Evolutionary conservation across 495 filamentous ascomycete species (phyloP), one percentile per base, ranked within the genome.

Genomic region (Podospora comata): DNA sequence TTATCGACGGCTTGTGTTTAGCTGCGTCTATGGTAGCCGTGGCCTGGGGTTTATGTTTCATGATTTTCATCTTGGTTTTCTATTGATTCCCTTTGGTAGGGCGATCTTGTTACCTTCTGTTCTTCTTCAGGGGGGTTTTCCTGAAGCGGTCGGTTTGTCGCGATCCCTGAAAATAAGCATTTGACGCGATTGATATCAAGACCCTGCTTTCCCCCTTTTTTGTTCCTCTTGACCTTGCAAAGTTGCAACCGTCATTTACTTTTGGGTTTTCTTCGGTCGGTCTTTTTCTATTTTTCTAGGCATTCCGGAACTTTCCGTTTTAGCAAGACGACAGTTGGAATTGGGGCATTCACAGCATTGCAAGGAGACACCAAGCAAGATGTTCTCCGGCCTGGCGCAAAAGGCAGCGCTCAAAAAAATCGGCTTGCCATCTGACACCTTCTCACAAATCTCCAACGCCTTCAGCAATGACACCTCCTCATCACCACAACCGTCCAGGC

Each of bases 341-440:
- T n/a, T 19, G 30, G 30, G 30, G 30, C 4, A 5, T 4, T 48
- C 39, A 48, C 39, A 48, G 11, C 39, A 48, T 48, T 2, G 1
- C 7, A 11, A 5, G 39, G 13, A 16, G 13, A 69, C 67, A 30
- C 68, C 67, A 28, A 27, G 56, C 72, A 76, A 69, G 7, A 85
- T 84, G 83, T 79, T 84, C 60, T 69, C 79, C 67, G 80, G 74
- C 70, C 74, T 85, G 53, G 80, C 81, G n/a, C 80, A 82, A 27
- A 83, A 83, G 71, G 71, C 83, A 32, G 82, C 82, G 55, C 71
- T 84, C 66, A 79, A 75, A 56, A 85, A 83, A 69, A 75, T 73
- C 53, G 81, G 82, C 65, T 60, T 84, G 30, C 76, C 81, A 7
- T 79, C 73, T 65, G 75, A 79, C 70, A 62, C 77, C 48, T 68